A percentile compares a stretch with the other conserved stretches of the same genome.
Evolutionary conservation across 169 alveolate species (phyloP).

Genomic region (Cryptosporidium sp.): DNA sequence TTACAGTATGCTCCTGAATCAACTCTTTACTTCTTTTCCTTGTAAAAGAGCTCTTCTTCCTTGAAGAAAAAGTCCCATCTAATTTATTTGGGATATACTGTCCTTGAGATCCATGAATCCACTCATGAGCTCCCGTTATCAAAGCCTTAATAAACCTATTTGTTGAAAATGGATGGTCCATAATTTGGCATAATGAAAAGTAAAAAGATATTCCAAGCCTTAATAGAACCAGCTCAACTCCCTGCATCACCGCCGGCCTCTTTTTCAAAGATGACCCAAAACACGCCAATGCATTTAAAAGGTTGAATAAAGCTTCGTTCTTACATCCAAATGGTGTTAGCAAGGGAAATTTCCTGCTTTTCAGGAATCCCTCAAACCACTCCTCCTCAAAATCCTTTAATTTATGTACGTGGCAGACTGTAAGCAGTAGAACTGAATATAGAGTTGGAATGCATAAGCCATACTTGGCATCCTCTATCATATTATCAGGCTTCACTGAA

Average conservation of each 20-base stretch:
- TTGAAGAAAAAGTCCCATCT: neutral
- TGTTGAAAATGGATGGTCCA: conserved; percentile 75
- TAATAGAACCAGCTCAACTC: conserved; percentile 53
- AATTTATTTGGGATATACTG: neutral
- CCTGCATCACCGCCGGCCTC: conserved; percentile 65
- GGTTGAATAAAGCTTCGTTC: conserved; percentile 52
- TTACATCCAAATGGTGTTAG: conserved; percentile 72
- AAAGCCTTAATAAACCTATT: conserved; percentile 62
- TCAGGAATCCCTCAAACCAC: conserved; percentile 65
- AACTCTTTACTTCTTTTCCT: conserved; percentile 15
- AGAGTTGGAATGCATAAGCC: conserved; percentile 51
- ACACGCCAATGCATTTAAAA: conserved; percentile 64
- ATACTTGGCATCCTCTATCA: conserved; percentile 61
- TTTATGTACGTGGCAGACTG: conserved; percentile 66
- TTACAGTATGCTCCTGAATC: conserved; percentile 60
- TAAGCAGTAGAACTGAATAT: conserved; percentile 50
- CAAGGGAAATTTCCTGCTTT: conserved; percentile 47
- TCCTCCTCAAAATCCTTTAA: conserved; percentile 59
- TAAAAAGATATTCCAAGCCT: conserved; percentile 72
- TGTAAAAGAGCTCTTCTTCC: conserved; percentile 21
- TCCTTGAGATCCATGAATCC: conserved; percentile 63
- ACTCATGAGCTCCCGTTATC: conserved; percentile 63
- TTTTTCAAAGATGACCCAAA: conserved; percentile 70
- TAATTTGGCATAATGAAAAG: conserved; percentile 49
- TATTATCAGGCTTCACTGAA: conserved; percentile 44